Conservation (phyloP, 192 early-diverging fungal genomes). For the Backusella tarrabulga region DNA sequence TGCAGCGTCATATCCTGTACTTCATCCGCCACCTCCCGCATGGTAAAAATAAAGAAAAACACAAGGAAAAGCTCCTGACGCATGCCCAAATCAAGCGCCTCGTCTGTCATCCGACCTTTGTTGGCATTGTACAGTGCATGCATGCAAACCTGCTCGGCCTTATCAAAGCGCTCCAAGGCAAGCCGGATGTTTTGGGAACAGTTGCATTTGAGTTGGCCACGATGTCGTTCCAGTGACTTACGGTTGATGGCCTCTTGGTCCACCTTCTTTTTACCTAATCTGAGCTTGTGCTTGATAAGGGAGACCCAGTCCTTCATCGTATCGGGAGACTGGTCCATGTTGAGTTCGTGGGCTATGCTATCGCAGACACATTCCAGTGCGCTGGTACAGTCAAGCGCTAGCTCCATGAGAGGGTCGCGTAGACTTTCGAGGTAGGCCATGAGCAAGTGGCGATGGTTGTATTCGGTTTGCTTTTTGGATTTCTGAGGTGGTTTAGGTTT, state of each 20-base stretch:
- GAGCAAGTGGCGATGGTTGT: constrained; percentile 45
- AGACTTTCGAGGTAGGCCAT: constrained; percentile 50
- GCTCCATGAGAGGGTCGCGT: constrained; percentile 44
- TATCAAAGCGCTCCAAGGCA: constrained; percentile 24
- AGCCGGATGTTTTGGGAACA: constrained; percentile 13
- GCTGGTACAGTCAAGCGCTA: constrained; percentile 37
- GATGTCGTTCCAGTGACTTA: background rate
- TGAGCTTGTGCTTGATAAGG: constrained; percentile 18
- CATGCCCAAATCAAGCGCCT: constrained; percentile 24
- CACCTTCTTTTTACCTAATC: background rate
- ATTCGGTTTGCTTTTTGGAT: constrained; percentile 43
- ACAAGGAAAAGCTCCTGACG: constrained; percentile 51
- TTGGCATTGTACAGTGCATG: constrained; percentile 11
- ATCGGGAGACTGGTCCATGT: constrained; percentile 19
- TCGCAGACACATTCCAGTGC: constrained; percentile 23
- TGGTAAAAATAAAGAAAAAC: constrained; percentile 51
- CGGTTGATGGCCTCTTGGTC: background rate
- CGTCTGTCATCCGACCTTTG: background rate
- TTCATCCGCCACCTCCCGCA: constrained; percentile 49
- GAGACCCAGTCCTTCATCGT: constrained; percentile 13
- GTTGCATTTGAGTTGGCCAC: constrained; percentile 5
- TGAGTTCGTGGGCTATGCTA: constrained; percentile 21
- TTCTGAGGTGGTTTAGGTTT: constrained; percentile 26
- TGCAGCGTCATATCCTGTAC: constrained; percentile 20
- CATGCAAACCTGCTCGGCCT: constrained; percentile 24